phyloP scores from a whole-genome alignment of 805 yeast genomes.

The Ascoidea rubescens region DNA sequence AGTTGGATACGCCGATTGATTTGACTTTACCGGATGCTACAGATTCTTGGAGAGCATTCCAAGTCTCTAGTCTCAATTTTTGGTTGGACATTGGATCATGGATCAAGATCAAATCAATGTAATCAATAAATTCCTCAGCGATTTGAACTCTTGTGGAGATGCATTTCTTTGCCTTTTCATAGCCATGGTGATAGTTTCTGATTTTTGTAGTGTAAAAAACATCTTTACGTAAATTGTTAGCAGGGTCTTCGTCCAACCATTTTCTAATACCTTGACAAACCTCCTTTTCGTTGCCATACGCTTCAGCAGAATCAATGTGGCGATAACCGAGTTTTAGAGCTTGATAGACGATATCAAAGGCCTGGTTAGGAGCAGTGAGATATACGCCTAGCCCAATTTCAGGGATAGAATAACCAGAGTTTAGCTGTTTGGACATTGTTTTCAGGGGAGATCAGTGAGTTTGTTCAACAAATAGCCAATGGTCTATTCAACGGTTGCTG shows the following conservation, averaged over 20 bases:
- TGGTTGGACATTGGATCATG: conserved; percentile 43
- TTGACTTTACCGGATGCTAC: conserved; percentile 39
- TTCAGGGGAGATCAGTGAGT: too few species aligned
- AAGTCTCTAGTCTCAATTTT: conserved; percentile 38
- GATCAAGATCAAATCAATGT: conserved; percentile 58
- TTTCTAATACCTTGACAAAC: conserved; percentile 37
- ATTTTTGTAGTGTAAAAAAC: conserved; percentile 55
- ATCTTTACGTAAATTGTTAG: conserved; percentile 30
- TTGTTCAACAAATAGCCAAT: too few species aligned
- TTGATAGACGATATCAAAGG: conserved; percentile 21
- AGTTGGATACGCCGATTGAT: conserved; percentile 70
- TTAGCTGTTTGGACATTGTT: conserved; percentile 14
- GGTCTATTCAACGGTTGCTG: too few species aligned
- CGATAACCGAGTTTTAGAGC: conserved; percentile 44
- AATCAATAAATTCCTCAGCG: conserved; percentile 34
- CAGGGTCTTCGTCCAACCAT: conserved; percentile 17
- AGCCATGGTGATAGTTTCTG: conserved; percentile 34
- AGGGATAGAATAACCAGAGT: conserved; percentile 41
- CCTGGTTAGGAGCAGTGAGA: conserved; percentile 22
- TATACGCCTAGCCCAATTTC: conserved; percentile 38
- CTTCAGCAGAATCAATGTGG: conserved; percentile 49
- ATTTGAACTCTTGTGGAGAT: conserved; percentile 38
- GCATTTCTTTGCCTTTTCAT: conserved; percentile 39
- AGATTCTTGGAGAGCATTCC: conserved; percentile 62
- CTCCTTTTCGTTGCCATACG: conserved; percentile 40